Evolutionary conservation across 148 eudicot species (phyloP), one percentile per base, ranked within the genome.

Genomic region (Talinum fruticosum): DNA sequence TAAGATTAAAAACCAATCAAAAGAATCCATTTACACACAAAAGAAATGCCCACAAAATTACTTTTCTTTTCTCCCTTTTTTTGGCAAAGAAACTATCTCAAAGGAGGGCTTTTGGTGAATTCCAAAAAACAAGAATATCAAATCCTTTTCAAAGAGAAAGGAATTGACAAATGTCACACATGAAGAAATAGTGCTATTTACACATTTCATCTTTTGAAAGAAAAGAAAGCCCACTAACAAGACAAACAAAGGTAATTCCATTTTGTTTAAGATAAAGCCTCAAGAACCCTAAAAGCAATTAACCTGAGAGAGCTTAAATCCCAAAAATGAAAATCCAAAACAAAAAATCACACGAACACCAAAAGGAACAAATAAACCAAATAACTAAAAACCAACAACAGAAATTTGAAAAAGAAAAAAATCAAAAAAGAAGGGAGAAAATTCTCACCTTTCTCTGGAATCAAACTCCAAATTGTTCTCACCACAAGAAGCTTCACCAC

Each of bases 381-480:
- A 15, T 10, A 47, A 29, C 36, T 70, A 62, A 37, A 33, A 79
- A 33, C 29, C 57, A 61, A 74, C 26, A 33, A 44, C 66, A 29
- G 1, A 66, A 72, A 66, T 13, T 33, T 38, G 21, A 8, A 41
- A 45, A n/a, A 1, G 66, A 29, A n/a, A 1, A 71, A 29, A 44
- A 23, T 12, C 34, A 51, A 64, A 53, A 29, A 45, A 54, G 61
- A n/a, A 14, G 14, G 24, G 7, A 49, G 23, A 61, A 30, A 74
- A 70, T 69, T 36, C 67, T 66, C 51, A 91, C 97, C 97, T 89
- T 85, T 79, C 90, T 76, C 83, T 83, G 41, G 74, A 69, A 77
- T 91, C 91, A 86, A 83, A 75, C 29, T 87, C 98, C 78, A 90
- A 79, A 84, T 80, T 79, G 71, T 94, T 91, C 85, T 93, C 98